A percentile compares a stretch with the other conserved stretches of the same genome.
phyloP scores from a whole-genome alignment of 768 basidiomycete species.

The Lactarius hengduanensis region DNA sequence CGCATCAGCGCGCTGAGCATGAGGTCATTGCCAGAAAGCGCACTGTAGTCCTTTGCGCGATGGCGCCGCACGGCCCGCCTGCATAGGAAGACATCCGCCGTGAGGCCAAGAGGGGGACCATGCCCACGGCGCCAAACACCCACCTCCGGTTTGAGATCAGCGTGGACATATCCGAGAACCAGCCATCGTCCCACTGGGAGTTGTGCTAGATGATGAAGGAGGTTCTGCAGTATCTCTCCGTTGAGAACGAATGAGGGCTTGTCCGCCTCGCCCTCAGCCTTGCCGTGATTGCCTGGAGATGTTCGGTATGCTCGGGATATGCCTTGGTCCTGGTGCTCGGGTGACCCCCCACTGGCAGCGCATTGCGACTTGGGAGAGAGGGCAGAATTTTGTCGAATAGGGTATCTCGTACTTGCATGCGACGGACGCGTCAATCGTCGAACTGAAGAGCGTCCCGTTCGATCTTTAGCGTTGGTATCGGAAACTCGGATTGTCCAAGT shows the following conservation, averaged over 20 bases:
- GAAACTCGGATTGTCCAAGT: conserved; percentile 87
- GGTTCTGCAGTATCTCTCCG: no score
- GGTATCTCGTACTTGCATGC: conserved; percentile 63
- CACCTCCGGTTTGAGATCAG: no score
- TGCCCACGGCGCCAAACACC: conserved; percentile 86
- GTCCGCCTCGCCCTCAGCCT: conserved; percentile 63
- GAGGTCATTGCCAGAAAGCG: no score
- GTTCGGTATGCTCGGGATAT: conserved; percentile 80
- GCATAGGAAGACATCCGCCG: conserved; percentile 77
- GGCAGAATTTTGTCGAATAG: conserved; percentile 49
- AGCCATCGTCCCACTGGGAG: no score
- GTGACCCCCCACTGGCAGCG: conserved; percentile 34
- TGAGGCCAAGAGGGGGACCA: conserved; percentile 73
- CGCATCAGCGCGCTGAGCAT: no score
- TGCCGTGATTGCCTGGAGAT: conserved; percentile 82
- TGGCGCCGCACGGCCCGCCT: conserved; percentile 50
- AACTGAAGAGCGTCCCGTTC: conserved; percentile 86
- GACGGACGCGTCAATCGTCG: conserved; percentile 67
- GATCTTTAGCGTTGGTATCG: conserved; percentile 63
- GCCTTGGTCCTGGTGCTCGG: conserved; percentile 52
- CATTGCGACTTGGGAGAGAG: conserved; percentile 38
- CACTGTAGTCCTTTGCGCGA: conserved; percentile 52
- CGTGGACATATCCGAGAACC: no score
- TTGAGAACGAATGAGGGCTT: conserved; percentile 59
- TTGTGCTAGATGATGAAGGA: no score